Percentiles rank a stretch among this genome's conserved stretches.
These are phyloP conservation scores for Hymenoscyphus fraxineus DNA, from an alignment of 2,329 filamentous ascomycete species.

Conservation along the genomic window DNA sequence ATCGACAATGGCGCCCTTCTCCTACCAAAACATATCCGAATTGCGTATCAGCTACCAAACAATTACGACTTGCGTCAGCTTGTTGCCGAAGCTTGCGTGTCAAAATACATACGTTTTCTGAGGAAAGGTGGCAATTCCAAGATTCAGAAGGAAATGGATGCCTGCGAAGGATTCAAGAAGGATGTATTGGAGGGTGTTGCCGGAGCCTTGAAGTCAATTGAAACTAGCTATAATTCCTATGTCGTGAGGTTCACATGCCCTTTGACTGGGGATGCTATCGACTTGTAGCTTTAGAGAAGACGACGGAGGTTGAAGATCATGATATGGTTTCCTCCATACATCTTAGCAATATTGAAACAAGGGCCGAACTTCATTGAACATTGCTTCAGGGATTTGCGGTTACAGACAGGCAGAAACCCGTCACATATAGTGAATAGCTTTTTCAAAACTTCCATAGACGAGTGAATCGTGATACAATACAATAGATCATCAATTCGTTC, in stretches of 20 bases:
- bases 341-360: too few relatives aligned
- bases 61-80: neutral
- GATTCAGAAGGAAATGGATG: neutral
- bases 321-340: too few relatives aligned
- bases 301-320: too few relatives aligned
- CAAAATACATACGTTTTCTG: neutral
- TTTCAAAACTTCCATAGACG: too few relatives aligned
- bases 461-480: too few relatives aligned
- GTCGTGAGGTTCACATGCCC: neutral
- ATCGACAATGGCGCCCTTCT: neutral
- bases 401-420: too few relatives aligned
- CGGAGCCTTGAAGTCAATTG: neutral
- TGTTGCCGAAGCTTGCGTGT: neutral
- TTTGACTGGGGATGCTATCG: neutral
- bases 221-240: neutral
- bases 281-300: too few relatives aligned
- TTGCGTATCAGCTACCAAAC: neutral
- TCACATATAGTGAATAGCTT: too few relatives aligned
- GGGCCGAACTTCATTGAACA: too few relatives aligned
- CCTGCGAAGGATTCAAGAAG: neutral
- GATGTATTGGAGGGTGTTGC: neutral
- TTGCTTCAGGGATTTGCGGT: too few relatives aligned
- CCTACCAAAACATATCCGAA: neutral
- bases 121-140: neutral
- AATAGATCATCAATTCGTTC: too few relatives aligned